Base-by-base conservation (phyloP, 495 filamentous ascomycete species). In the Jackrogersella multiformis region DNA sequence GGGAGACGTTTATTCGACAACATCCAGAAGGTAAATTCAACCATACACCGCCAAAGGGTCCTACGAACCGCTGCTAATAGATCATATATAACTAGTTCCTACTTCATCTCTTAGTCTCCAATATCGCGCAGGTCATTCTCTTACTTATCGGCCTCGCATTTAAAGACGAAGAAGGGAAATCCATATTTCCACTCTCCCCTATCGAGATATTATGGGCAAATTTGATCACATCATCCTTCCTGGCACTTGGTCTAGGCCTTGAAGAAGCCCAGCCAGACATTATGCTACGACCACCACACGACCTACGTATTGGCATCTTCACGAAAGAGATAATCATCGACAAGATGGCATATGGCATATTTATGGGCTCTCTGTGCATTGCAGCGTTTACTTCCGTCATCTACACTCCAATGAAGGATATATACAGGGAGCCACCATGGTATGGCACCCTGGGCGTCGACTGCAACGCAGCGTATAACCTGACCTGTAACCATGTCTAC, bases 1-100 rank as follows among this genome's bases (percentile, higher is more conserved):
- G 87, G 87, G 21, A 81, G 87, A 28, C 80, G 85, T 21, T 74
- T 90, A n/a, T 89, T 89, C 68, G 82, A 87, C 74, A 90, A 90
- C 60, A 85, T 90, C 44, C 85, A 89, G 65, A 94, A 94, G 83
- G 72, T 74, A 61, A 18, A 38, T 10, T 38, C n/a, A 8, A 16
- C 35, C 77, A 20, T 64, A 49, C 44, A 32, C 16, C 53, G 35
- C 24, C 56, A 61, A 58, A 35, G 16, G 9, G 34, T 18, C 1
- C 13, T 1, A 28, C 0, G 45, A 42, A 35, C 13, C 18, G 23
- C 5, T 16, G 32, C 52, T 66, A 36, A 70, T 20, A n/a, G 30
- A 24, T 61, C 53, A 13, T 55, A 45, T 56, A 59, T 64, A n/a
- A n/a, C n/a, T n/a, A 85, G 81, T 87, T 87, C 64, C 75, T 87